Conservation (phyloP, 768 basidiomycete species). For the Auriculariales sp. region DNA sequence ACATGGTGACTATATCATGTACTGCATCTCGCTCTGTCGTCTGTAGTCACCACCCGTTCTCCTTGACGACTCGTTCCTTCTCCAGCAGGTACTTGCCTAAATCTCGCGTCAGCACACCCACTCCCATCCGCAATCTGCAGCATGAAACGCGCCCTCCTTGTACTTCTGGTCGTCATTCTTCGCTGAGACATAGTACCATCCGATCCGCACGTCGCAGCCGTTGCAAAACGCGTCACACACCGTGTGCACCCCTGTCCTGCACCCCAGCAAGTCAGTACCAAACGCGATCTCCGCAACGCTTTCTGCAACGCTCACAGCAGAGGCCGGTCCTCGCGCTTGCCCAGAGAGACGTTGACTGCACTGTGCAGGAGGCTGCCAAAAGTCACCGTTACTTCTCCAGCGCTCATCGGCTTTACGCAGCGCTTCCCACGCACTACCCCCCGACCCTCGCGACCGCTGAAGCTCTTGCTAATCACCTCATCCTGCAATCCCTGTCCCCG, state of each 20-base stretch:
- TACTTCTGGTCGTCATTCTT: conserved; percentile 67
- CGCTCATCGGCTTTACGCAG: not conserved
- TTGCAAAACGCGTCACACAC: conserved; percentile 71
- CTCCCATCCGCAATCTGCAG: no score
- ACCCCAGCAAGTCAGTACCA: not conserved
- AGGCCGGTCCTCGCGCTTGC: conserved; percentile 57
- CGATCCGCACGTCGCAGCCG: conserved; percentile 63
- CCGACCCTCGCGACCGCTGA: conserved; percentile 69
- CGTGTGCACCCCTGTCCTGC: conserved; percentile 65
- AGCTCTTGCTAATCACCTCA: conserved; percentile 72
- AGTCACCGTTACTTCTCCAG: not conserved
- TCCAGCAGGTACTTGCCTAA: no score
- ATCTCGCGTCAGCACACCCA: no score
- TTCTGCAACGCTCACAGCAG: conserved; percentile 34
- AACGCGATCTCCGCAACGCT: conserved; percentile 6
- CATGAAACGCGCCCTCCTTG: conserved; percentile 51
- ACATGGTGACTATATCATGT: no score
- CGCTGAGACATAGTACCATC: conserved; percentile 77
- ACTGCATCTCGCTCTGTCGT: no score
- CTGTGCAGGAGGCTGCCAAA: conserved; percentile 66
- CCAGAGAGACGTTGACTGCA: conserved; percentile 60
- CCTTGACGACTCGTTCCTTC: conserved; percentile 64
- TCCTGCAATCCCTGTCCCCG: no score
- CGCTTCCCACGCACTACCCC: conserved; percentile 57
- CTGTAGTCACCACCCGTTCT: conserved; percentile 49